Evolutionary conservation across 805 yeast genomes (phyloP).

Genomic region (Saccharomycodes ludwigii): DNA sequence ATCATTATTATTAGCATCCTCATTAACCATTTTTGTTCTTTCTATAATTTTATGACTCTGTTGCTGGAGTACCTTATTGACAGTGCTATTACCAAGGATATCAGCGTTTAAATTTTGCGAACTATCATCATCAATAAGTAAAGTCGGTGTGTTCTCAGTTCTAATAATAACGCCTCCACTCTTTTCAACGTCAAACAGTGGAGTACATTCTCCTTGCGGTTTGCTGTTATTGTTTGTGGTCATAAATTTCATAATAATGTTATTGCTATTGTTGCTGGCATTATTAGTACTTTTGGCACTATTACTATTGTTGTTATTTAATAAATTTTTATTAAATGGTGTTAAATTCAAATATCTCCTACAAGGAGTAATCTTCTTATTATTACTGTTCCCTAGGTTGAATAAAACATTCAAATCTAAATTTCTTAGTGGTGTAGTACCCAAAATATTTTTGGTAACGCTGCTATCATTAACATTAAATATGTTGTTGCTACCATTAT

Average conservation of each 20-base stretch:
- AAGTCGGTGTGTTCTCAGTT: not conserved
- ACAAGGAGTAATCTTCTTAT: constrained; percentile 19
- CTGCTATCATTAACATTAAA: not conserved
- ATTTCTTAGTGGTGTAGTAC: constrained; percentile 19
- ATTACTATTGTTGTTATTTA: constrained; percentile 22
- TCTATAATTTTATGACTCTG: no score
- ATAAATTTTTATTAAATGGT: constrained; percentile 21
- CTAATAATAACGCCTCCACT: not conserved
- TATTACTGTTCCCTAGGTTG: constrained; percentile 12
- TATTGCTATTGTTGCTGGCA: constrained; percentile 21
- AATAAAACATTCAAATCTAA: constrained; percentile 24
- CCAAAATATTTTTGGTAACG: constrained; percentile 3
- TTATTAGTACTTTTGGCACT: constrained; percentile 12
- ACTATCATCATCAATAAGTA: no score
- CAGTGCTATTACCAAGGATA: no score
- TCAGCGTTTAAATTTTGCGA: not conserved
- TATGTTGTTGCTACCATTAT: constrained; percentile 1
- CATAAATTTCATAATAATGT: constrained; percentile 6
- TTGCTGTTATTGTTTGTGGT: not conserved
- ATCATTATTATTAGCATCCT: not conserved
- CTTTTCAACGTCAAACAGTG: not conserved
- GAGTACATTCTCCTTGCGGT: not conserved
- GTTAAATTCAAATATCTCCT: constrained; percentile 19
- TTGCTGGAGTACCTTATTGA: no score
- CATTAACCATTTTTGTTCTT: not conserved